Conservation (phyloP, 2,329 filamentous ascomycete genomes). For the Phyllosticta citrichinensis region DNA sequence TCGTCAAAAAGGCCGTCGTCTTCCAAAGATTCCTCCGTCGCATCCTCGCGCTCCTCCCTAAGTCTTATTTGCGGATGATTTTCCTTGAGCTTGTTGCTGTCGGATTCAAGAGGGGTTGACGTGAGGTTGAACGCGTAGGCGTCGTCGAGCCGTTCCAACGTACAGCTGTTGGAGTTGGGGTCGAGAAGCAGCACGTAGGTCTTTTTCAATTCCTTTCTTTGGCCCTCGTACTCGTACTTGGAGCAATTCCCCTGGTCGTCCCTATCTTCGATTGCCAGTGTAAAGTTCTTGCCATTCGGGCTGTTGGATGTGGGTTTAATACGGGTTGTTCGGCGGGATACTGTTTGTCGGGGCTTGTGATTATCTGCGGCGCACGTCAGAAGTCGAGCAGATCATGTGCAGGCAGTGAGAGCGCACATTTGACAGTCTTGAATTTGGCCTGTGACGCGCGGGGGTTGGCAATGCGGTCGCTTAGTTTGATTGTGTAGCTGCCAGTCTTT, state of each 20-base stretch:
- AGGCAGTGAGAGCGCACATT: background rate
- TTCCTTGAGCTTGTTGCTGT: slow-evolving; percentile 53
- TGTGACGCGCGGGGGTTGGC: background rate
- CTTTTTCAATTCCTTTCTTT: slow-evolving; percentile 22
- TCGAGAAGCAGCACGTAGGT: slow-evolving; percentile 60
- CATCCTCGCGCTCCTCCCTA: slow-evolving; percentile 13
- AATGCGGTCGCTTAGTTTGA: slow-evolving; percentile 8
- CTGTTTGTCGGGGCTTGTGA: slow-evolving; percentile 32
- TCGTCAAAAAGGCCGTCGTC: slow-evolving; percentile 22
- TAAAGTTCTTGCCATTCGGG: slow-evolving; percentile 16
- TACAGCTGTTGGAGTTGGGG: slow-evolving; percentile 60
- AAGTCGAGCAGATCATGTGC: background rate
- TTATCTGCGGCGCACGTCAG: slow-evolving; percentile 27
- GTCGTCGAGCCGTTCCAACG: slow-evolving; percentile 73
- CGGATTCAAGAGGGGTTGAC: slow-evolving; percentile 54
- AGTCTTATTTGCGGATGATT: slow-evolving; percentile 56
- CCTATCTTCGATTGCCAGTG: slow-evolving; percentile 17
- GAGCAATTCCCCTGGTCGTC: slow-evolving; percentile 16
- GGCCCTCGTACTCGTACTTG: slow-evolving; percentile 32
- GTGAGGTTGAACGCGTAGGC: slow-evolving; percentile 81
- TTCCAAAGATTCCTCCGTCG: slow-evolving; percentile 14
- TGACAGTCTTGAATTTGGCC: slow-evolving; percentile 1
- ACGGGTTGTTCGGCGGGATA: slow-evolving; percentile 20
- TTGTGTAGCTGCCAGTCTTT: slow-evolving; percentile 2
- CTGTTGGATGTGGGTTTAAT: slow-evolving; percentile 17